phyloP scores from a whole-genome alignment of 2,329 filamentous ascomycete species.

The Xylaria sp. region DNA sequence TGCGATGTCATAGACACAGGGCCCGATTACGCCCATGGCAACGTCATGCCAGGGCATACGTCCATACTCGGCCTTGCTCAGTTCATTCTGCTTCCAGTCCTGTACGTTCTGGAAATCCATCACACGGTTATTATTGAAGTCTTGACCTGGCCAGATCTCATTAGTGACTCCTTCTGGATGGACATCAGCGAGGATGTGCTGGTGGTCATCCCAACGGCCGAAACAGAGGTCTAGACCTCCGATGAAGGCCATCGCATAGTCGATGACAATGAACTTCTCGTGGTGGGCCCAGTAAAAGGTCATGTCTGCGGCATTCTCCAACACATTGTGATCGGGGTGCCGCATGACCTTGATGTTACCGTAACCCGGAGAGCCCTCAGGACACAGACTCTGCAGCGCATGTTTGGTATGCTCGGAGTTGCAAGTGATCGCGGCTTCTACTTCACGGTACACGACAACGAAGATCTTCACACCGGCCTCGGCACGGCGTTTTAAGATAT shows the following conservation, averaged over 20 bases:
- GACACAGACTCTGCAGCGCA: conserved; percentile 76
- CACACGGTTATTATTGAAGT: conserved; percentile 97
- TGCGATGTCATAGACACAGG: conserved; percentile 89
- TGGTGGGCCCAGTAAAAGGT: conserved; percentile 98
- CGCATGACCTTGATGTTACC: conserved; percentile 89
- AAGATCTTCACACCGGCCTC: conserved; percentile 95
- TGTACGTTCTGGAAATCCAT: conserved; percentile 92
- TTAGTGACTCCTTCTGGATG: conserved; percentile 81
- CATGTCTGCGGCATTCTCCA: conserved; percentile 94
- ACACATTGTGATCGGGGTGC: conserved; percentile 92
- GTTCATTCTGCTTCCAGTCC: conserved; percentile 91
- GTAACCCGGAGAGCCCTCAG: conserved; percentile 77
- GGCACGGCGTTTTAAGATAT: conserved; percentile 82
- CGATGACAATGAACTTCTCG: conserved; percentile 95
- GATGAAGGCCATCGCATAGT: conserved; percentile 89
- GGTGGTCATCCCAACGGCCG: conserved; percentile 86
- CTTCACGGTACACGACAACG: conserved; percentile 89
- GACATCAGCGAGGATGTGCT: conserved; percentile 84
- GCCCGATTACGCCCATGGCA: conserved; percentile 86
- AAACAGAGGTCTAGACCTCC: conserved; percentile 95
- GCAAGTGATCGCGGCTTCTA: conserved; percentile 80
- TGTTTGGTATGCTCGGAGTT: conserved; percentile 94
- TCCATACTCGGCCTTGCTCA: conserved; percentile 87
- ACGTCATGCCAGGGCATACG: conserved; percentile 99
- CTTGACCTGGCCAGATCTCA: conserved; percentile 92